A percentile compares a stretch with the other conserved stretches of the same genome.
These are phyloP conservation scores for Backusella sp. DNA, from an alignment of 192 early-diverging fungal genomes.

Conservation along the genomic window DNA sequence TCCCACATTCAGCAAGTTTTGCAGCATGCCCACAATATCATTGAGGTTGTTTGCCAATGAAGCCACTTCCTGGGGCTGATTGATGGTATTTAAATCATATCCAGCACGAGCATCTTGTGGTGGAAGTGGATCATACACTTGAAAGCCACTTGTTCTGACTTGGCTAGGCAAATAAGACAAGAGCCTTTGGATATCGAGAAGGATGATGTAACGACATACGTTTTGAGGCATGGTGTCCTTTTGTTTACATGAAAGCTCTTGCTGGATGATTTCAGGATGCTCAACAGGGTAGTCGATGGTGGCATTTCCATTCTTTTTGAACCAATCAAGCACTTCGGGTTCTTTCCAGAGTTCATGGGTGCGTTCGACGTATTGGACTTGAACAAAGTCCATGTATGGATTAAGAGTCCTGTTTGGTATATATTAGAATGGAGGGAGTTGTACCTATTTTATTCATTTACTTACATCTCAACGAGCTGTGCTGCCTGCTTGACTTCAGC, in stretches of 20 bases:
- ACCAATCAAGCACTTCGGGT: constrained; percentile 64
- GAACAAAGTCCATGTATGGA: constrained; percentile 60
- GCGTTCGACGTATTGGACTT: constrained; percentile 74
- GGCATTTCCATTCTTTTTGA: constrained; percentile 25
- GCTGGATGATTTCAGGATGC: neutral
- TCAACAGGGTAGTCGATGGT: constrained; percentile 2
- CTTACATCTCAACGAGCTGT: constrained; percentile 31
- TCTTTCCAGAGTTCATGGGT: constrained; percentile 80
- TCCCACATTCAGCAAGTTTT: constrained; percentile 19
- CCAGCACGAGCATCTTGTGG: constrained; percentile 46
- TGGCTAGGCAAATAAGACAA: constrained; percentile 51
- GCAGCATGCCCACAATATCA: constrained; percentile 24
- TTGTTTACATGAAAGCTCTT: constrained; percentile 19
- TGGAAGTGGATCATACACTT: constrained; percentile 69
- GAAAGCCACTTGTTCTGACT: constrained; percentile 42
- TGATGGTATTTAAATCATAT: constrained; percentile 29
- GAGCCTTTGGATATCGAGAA: constrained; percentile 50
- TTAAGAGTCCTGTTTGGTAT: constrained; percentile 10
- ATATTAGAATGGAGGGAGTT: neutral
- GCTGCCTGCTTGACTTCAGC: constrained; percentile 52
- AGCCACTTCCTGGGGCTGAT: constrained; percentile 24
- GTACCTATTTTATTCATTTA: neutral
- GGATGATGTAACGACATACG: constrained; percentile 34
- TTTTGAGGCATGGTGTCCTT: constrained; percentile 23
- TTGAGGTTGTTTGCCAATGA: constrained; percentile 24